phyloP scores from a whole-genome alignment of 495 filamentous ascomycete species.

The Penicillium macrosclerotiorum region DNA sequence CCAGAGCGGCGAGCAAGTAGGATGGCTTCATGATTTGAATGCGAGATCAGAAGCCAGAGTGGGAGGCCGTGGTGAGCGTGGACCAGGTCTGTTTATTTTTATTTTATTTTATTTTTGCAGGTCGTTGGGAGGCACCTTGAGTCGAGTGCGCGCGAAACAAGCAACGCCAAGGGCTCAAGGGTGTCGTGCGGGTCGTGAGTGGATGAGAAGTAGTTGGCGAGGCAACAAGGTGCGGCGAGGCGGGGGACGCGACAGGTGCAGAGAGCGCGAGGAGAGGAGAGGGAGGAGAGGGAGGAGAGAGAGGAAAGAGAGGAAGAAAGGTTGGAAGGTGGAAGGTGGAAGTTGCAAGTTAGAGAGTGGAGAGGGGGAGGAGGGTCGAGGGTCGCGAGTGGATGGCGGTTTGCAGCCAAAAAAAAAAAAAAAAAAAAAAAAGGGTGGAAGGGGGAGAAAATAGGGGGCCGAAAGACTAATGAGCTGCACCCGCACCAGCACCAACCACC shows the following conservation, averaged over 20 bases:
- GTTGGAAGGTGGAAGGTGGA: background rate
- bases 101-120: background rate
- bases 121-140: background rate
- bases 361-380: background rate
- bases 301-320: background rate
- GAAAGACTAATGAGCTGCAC: too few species aligned
- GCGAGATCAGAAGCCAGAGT: too few species aligned
- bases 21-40: conserved; percentile 30
- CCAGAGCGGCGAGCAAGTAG: conserved; percentile 28
- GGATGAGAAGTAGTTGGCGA: conserved; percentile 22
- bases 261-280: background rate
- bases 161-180: conserved; percentile 35
- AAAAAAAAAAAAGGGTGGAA: conserved; percentile 16
- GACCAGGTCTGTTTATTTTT: background rate
- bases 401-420: conserved; percentile 9
- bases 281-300: background rate
- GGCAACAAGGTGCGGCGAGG: conserved; percentile 25
- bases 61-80: too few species aligned
- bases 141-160: conserved; percentile 17
- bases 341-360: background rate
- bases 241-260: background rate
- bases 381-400: background rate
- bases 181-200: conserved; percentile 20
- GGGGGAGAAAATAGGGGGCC: conserved; percentile 4
- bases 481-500: too few species aligned